These are phyloP conservation scores for Penicillium sp. DNA, from an alignment of 2,329 filamentous ascomycete species.

Conservation along the genomic window DNA sequence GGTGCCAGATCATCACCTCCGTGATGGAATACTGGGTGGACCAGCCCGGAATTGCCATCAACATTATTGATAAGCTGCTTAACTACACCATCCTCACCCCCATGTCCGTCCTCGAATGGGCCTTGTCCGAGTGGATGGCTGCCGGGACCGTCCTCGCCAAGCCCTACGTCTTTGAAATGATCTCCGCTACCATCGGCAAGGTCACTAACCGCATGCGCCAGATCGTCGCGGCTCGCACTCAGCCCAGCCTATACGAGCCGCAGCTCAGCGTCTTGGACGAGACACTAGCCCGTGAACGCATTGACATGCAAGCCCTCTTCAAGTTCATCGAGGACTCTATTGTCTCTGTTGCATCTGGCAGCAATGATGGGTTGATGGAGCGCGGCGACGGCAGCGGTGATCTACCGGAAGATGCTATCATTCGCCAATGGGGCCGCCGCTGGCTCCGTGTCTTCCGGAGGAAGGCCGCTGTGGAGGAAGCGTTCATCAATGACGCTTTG, in stretches of 20 bases:
- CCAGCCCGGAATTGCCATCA: conserved; percentile 86
- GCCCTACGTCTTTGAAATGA: conserved; percentile 81
- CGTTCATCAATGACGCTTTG: conserved; percentile 58
- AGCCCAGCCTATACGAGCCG: conserved; percentile 52
- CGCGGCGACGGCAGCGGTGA: conserved; percentile 52
- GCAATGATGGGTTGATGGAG: conserved; percentile 73
- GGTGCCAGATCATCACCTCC: conserved; percentile 82
- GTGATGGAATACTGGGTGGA: conserved; percentile 92
- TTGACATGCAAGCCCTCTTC: conserved; percentile 76
- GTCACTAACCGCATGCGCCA: conserved; percentile 83
- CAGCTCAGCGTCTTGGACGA: conserved; percentile 62
- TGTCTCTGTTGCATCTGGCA: conserved; percentile 66
- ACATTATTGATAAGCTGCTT: conserved; percentile 92
- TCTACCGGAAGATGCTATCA: conserved; percentile 59
- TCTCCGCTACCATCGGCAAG: conserved; percentile 83
- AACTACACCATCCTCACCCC: conserved; percentile 96
- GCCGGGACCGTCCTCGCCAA: conserved; percentile 68
- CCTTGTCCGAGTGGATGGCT: conserved; percentile 64
- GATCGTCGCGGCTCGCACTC: conserved; percentile 64
- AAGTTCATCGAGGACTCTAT: conserved; percentile 75
- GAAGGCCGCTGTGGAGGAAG: conserved; percentile 80
- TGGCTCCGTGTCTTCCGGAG: conserved; percentile 85
- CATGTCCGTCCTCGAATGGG: conserved; percentile 83
- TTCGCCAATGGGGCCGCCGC: conserved; percentile 75
- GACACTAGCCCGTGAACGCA: conserved; percentile 65